A percentile compares a stretch with the other conserved stretches of the same genome.
Evolutionary conservation across 768 basidiomycete species (phyloP).

Genomic region (Russula olivacea): DNA sequence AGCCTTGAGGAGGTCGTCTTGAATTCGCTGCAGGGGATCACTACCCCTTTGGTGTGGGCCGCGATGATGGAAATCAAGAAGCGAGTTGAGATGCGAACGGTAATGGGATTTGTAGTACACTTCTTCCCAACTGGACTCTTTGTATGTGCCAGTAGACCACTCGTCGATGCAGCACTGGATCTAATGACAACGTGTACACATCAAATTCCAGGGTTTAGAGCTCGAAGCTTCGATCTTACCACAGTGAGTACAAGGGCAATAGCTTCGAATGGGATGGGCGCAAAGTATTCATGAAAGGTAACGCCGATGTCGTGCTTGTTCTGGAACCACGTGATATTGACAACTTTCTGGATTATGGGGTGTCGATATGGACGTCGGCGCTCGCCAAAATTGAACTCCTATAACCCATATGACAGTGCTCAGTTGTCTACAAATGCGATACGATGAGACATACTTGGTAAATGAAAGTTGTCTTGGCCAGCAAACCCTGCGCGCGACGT

Average conservation of each 20-base stretch:
- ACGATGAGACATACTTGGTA: not conserved
- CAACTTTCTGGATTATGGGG: conserved; percentile 7
- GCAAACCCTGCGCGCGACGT: not conserved
- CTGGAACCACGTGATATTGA: conserved; percentile 16
- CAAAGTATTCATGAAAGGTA: conserved; percentile 1
- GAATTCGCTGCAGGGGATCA: not conserved
- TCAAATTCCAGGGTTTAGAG: not conserved
- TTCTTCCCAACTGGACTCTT: not conserved
- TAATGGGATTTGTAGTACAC: not conserved
- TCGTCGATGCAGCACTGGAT: conserved; percentile 16
- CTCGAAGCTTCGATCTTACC: conserved; percentile 1
- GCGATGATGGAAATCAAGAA: not conserved
- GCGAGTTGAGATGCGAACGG: not conserved
- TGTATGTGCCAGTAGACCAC: conserved; percentile 3
- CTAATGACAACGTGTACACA: not conserved
- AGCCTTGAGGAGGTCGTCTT: not conserved
- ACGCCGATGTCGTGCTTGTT: not conserved
- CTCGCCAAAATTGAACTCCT: not conserved
- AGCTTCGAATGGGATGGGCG: not conserved
- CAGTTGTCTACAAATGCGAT: not conserved
- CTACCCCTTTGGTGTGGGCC: not conserved
- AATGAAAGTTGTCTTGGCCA: conserved; percentile 4
- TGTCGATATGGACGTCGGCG: conserved; percentile 5
- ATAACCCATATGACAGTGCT: not conserved
- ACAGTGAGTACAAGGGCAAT: conserved; percentile 8